Percentiles rank a stretch among this genome's conserved stretches.
phyloP scores from a whole-genome alignment of 805 yeast species.

The Candida glaebosa region DNA sequence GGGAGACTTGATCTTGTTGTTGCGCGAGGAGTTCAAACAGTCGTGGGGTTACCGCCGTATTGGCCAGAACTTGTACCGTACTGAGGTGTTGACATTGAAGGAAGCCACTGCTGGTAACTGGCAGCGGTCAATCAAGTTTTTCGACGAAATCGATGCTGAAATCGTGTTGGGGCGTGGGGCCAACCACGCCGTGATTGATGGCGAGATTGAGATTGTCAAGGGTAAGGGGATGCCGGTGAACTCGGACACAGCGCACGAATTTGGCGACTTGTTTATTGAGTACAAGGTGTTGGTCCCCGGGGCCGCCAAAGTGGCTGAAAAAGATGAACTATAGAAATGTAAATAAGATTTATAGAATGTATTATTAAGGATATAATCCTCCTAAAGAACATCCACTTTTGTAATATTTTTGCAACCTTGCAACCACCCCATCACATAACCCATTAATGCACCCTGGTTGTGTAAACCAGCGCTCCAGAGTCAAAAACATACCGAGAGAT shows the following conservation, averaged over 20 bases:
- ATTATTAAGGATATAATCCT: no score
- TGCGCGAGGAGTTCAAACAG: conserved; percentile 51
- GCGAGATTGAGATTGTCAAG: conserved; percentile 66
- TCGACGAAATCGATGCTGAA: conserved; percentile 56
- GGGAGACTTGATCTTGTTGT: conserved; percentile 70
- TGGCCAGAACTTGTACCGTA: conserved; percentile 69
- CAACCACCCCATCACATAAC: no score
- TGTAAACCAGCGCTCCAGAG: no score
- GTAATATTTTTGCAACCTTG: no score
- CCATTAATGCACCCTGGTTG: no score
- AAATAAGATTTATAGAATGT: not conserved
- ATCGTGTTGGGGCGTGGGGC: conserved; percentile 43
- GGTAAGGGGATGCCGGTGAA: conserved; percentile 85
- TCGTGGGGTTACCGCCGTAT: conserved; percentile 86
- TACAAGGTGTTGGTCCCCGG: conserved; percentile 41
- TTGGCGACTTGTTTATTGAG: conserved; percentile 49
- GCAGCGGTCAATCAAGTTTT: conserved; percentile 61
- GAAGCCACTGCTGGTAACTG: conserved; percentile 84
- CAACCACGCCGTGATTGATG: conserved; percentile 47
- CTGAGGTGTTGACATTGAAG: conserved; percentile 66
- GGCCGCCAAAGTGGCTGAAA: conserved; percentile 1
- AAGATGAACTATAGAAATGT: conserved; percentile 11
- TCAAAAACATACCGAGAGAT: no score
- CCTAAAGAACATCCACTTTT: no score
- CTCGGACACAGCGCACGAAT: conserved; percentile 40